Percentiles rank a stretch among this genome's conserved stretches.
These are phyloP conservation scores for Camelina hispida DNA, from an alignment of 345 rosid species.

Conservation along the genomic window DNA sequence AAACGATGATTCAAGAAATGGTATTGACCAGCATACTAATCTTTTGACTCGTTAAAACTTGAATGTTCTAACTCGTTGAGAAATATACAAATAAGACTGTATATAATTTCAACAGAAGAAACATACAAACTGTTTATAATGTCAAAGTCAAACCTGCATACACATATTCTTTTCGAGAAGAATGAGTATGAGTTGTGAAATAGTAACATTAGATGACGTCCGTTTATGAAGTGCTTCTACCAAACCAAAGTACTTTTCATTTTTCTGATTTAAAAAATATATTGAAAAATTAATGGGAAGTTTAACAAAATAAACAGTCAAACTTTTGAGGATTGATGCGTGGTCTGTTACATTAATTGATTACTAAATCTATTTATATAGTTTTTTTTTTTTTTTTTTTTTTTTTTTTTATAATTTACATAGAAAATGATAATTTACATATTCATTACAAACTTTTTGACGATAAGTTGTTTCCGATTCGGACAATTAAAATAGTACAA, in stretches of 20 bases:
- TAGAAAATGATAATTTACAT: no score
- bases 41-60: constrained; percentile 14
- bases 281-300: not conserved
- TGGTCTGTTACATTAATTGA: not conserved
- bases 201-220: constrained; percentile 11
- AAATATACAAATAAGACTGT: not conserved
- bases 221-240: constrained; percentile 49
- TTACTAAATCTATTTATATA: not conserved
- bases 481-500: not conserved
- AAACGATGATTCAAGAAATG: not conserved
- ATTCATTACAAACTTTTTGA: no score
- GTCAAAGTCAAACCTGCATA: constrained; percentile 33
- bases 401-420: no score
- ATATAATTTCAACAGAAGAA: constrained; percentile 23
- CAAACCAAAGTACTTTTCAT: constrained; percentile 21
- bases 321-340: not conserved
- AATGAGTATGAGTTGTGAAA: not conserved
- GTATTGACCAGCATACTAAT: not conserved
- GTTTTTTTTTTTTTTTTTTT: no score
- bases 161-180: constrained; percentile 14
- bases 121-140: not conserved
- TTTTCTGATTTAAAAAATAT: not conserved
- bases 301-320: not conserved
- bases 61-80: constrained; percentile 10
- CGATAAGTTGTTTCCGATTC: no score